A percentile compares a stretch with the other conserved stretches of the same genome.
Conservation (phyloP, 805 yeast genomes). For the Candida berthetii region DNA sequence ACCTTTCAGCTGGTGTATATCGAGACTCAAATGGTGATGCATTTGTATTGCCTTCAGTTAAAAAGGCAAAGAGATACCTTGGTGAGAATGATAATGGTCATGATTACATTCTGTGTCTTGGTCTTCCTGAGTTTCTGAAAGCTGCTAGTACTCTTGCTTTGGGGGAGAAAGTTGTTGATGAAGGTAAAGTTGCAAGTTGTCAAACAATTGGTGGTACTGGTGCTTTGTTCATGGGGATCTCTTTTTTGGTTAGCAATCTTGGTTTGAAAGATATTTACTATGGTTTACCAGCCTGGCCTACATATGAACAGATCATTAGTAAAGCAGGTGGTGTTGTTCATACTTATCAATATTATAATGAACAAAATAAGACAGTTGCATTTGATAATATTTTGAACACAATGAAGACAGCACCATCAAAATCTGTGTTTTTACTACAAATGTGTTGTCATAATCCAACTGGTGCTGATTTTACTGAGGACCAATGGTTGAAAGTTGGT, state of each 20-base stretch:
- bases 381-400: not conserved
- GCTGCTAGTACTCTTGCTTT: conserved; percentile 59
- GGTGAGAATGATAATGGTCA: conserved; percentile 48
- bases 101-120: conserved; percentile 63
- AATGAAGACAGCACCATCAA: conserved; percentile 1
- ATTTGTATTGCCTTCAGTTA: conserved; percentile 69
- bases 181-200: conserved; percentile 58
- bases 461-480: conserved; percentile 71
- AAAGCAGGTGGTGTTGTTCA: not conserved
- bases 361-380: not conserved
- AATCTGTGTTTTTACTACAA: conserved; percentile 43
- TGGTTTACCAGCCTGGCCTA: conserved; percentile 3
- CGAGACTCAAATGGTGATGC: conserved; percentile 73
- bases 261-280: conserved; percentile 26
- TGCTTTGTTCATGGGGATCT: conserved; percentile 67
- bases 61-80: conserved; percentile 52
- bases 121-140: conserved; percentile 54
- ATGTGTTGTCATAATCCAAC: conserved; percentile 91
- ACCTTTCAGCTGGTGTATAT: conserved; percentile 39
- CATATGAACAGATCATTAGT: not conserved
- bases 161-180: conserved; percentile 39
- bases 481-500: conserved; percentile 67
- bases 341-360: conserved; percentile 1
- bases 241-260: conserved; percentile 23
- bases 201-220: conserved; percentile 86